Evolutionary conservation across 352 stramenopile species (phyloP).

Genomic region (Pythium periplocum): DNA sequence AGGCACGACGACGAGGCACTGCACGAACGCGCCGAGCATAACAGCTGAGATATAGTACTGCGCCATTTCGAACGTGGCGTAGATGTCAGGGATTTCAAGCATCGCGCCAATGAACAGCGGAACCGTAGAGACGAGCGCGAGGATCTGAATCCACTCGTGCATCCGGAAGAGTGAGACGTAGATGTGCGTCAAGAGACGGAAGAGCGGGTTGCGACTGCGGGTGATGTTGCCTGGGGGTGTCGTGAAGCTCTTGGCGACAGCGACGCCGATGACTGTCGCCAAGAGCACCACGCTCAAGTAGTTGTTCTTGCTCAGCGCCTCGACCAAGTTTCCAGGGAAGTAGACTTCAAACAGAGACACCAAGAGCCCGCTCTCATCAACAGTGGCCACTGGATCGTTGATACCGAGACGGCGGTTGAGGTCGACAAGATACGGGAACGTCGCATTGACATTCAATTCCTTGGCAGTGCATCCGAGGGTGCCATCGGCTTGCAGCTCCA

Average conservation of each 20-base stretch:
- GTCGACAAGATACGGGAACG: conserved; percentile 55
- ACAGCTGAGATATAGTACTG: conserved; percentile 35
- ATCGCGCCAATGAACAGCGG: conserved; percentile 42
- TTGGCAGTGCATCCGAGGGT: conserved; percentile 27
- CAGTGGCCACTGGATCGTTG: conserved; percentile 30
- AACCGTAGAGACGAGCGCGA: conserved; percentile 39
- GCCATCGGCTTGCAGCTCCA: conserved; percentile 24
- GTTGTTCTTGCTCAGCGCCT: conserved; percentile 31
- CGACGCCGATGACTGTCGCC: conserved; percentile 37
- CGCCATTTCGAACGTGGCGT: conserved; percentile 28
- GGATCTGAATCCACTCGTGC: conserved; percentile 49
- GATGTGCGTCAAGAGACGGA: conserved; percentile 52
- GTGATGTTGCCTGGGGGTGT: conserved; percentile 13
- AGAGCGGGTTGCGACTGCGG: conserved; percentile 47
- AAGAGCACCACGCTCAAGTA: conserved; percentile 47
- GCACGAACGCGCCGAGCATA: conserved; percentile 20
- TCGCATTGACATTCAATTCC: conserved; percentile 28
- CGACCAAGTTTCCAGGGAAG: conserved; percentile 46
- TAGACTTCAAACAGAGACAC: conserved; percentile 35
- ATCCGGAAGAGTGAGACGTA: conserved; percentile 56
- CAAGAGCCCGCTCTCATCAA: conserved; percentile 40
- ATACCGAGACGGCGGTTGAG: conserved; percentile 28
- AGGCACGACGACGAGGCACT: conserved; percentile 42
- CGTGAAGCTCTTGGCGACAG: conserved; percentile 39
- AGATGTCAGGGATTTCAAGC: conserved; percentile 27